A percentile compares a stretch with the other conserved stretches of the same genome.
phyloP scores from a whole-genome alignment of 371 early-diverging fungal species.

The Mortierella sp. region DNA sequence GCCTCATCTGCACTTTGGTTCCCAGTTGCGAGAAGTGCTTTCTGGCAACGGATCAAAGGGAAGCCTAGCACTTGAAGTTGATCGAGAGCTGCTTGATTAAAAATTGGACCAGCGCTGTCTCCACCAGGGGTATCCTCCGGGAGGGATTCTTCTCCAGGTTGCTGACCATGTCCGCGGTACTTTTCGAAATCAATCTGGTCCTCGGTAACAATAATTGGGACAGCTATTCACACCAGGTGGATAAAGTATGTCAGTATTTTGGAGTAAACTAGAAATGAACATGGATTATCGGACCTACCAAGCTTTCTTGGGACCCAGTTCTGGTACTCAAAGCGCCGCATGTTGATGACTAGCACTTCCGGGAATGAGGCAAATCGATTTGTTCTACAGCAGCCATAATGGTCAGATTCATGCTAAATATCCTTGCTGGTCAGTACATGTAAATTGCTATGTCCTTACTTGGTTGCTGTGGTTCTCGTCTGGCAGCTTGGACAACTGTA shows the following conservation, averaged over 20 bases:
- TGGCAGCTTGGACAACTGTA: conserved; percentile 88
- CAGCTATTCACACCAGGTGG: conserved; percentile 57
- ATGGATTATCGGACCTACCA: conserved; percentile 55
- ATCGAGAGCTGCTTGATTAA: conserved; percentile 76
- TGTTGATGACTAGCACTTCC: conserved; percentile 82
- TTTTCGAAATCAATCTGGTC: conserved; percentile 68
- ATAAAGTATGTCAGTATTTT: background rate
- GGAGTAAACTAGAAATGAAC: background rate
- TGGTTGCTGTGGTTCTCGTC: conserved; percentile 72
- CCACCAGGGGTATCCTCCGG: conserved; percentile 70
- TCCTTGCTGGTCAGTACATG: background rate
- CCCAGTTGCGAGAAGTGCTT: conserved; percentile 85
- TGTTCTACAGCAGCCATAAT: conserved; percentile 60
- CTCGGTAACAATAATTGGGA: conserved; percentile 70
- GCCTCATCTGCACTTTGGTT: conserved; percentile 89
- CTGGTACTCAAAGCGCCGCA: conserved; percentile 87
- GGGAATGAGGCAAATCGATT: conserved; percentile 89
- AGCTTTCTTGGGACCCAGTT: conserved; percentile 92
- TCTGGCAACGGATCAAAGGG: conserved; percentile 83
- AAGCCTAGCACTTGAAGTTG: conserved; percentile 94
- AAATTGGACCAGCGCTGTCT: conserved; percentile 56
- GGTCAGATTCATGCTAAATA: background rate
- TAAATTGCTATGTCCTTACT: conserved; percentile 59
- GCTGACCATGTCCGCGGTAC: conserved; percentile 75
- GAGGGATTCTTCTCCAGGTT: conserved; percentile 77